Base-by-base conservation (phyloP, 192 early-diverging fungal species). In the Dissophora globulifera region DNA sequence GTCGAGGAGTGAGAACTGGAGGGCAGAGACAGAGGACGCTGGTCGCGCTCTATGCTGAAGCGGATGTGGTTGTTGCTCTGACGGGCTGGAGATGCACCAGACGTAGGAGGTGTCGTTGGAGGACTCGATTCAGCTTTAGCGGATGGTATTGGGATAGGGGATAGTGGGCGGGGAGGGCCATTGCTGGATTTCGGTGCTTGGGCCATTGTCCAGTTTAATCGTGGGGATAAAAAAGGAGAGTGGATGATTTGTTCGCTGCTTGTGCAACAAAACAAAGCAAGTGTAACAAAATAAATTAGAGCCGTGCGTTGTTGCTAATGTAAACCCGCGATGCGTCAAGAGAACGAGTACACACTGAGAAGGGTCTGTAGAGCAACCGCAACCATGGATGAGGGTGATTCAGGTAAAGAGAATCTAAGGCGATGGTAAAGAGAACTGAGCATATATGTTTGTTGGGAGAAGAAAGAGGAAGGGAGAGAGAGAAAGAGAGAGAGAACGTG, bases 11-110 rank as follows among this genome's bases (percentile, higher is more conserved):
- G n/a, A n/a, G 53, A 19, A 6, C 50, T 16, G 29, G 50, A 38
- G 19, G 50, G 43, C 22, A 45, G 16, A 11, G 71, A 62, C 7
- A 75, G 23, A 0, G 71, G 53, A 4, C 42, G 48, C 15, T 66
- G 71, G 25, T 75, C 66, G 49, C 56, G 62, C 50, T 75, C 71
- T 9, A 75, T 66, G 50, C 66, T 75, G 50, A 59, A 13, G 10
- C 38, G 31, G 23, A 52, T 51, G 7, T 69, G 67, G 22, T 13
- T 47, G 10, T 69, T 41, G 27, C 41, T 20, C 15, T 35, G 48
- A 5, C 46, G 58, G 9, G 55, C 6, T 16, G 58, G 23, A 7
- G 47, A 49, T 48, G 58, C 3, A n/a, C 25, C 20, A 23, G 61
- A 52, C 12, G 49, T 20, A 5, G 19, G 20, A 11, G 43, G 16